Percentiles rank a stretch among this genome's conserved stretches.
Conservation (phyloP, 225 moss, liverwort and hornwort species). For the Bryum argenteum region DNA sequence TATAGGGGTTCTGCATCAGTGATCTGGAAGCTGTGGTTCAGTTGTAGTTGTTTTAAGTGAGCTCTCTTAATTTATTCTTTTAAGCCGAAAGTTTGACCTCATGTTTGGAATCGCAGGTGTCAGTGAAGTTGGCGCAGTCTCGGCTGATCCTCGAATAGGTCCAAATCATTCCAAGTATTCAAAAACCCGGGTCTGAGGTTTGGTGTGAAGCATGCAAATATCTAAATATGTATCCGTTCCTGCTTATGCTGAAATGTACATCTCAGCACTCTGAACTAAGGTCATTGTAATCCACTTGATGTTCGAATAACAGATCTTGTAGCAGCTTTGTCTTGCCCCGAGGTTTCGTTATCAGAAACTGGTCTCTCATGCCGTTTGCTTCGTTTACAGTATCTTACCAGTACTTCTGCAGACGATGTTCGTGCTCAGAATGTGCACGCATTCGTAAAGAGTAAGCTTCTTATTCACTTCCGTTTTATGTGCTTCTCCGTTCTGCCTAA, state of each 20-base stretch:
- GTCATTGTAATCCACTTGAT: background rate
- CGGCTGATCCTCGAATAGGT: too few relatives aligned
- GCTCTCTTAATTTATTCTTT: background rate
- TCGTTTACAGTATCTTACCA: background rate
- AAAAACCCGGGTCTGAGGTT: too few relatives aligned
- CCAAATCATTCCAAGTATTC: too few relatives aligned
- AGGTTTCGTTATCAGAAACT: background rate
- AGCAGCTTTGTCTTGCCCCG: conserved; percentile 1
- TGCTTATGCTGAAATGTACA: background rate
- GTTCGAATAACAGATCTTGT: background rate
- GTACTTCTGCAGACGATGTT: background rate
- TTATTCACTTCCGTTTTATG: background rate
- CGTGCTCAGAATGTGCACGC: background rate
- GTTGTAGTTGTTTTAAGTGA: background rate
- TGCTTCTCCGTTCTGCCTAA: conserved; percentile 5
- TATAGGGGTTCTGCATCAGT: background rate
- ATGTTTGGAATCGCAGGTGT: too few relatives aligned
- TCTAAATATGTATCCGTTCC: background rate
- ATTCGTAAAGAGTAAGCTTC: background rate
- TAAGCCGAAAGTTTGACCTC: background rate
- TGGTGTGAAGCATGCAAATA: too few relatives aligned
- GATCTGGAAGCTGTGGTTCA: conserved; percentile 7
- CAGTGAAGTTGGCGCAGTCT: too few relatives aligned
- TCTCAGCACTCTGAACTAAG: background rate
- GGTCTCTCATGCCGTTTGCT: background rate